Conservation (phyloP, 169 alveolate genomes). For the Plasmodium vivax region DNA sequence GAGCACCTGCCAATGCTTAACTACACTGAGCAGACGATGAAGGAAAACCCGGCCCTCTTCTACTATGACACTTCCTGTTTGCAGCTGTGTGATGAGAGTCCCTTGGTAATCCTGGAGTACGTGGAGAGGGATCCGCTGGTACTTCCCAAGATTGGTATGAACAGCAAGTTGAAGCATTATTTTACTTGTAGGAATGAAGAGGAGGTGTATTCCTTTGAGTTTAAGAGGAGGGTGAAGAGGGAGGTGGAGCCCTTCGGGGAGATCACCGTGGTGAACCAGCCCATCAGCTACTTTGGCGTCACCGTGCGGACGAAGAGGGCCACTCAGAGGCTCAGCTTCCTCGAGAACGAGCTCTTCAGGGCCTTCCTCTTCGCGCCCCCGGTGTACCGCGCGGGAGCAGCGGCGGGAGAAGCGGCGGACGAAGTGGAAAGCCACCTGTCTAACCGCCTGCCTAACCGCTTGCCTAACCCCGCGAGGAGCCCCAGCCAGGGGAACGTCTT, state of each 20-base stretch:
- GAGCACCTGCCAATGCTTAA: background rate
- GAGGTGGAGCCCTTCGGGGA: constrained; percentile 64
- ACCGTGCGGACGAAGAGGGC: constrained; percentile 35
- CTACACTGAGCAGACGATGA: background rate
- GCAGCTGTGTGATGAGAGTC: constrained; percentile 49
- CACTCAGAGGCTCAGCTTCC: constrained; percentile 36
- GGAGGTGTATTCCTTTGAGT: constrained; percentile 35
- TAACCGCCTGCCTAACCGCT: background rate
- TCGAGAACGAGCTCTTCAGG: constrained; percentile 57
- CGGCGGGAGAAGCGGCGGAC: background rate
- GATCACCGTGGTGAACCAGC: constrained; percentile 29
- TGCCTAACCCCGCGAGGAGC: background rate
- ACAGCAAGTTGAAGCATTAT: constrained; percentile 57
- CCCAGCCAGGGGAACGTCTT: background rate
- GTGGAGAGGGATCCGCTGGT: constrained; percentile 53
- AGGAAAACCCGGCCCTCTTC: background rate
- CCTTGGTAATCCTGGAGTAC: constrained; percentile 40
- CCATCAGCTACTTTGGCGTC: constrained; percentile 58
- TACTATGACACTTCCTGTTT: constrained; percentile 29
- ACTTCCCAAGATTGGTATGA: constrained; percentile 54
- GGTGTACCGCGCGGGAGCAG: background rate
- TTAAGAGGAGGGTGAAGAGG: constrained; percentile 43
- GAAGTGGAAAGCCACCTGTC: background rate
- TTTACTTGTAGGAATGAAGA: constrained; percentile 32
- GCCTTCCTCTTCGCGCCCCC: constrained; percentile 51